Conservation (phyloP, 192 early-diverging fungal genomes). For the Pilobolus umbonatus region DNA sequence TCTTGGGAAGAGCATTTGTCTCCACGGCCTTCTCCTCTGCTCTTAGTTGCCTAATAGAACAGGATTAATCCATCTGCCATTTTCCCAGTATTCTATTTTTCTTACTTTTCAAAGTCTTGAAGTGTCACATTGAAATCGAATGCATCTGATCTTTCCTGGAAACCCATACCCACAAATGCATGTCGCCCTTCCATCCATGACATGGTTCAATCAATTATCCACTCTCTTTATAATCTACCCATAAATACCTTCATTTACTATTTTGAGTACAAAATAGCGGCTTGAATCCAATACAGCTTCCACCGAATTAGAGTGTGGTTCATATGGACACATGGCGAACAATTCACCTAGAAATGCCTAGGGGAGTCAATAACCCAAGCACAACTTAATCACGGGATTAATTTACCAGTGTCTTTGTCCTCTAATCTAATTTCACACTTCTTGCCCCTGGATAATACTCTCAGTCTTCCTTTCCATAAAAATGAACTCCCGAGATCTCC, state of each 20-base stretch:
- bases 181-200: slow-evolving; percentile 49
- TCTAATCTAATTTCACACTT: slow-evolving; percentile 73
- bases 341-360: slow-evolving; percentile 55
- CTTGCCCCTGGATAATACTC: slow-evolving; percentile 63
- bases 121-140: slow-evolving; percentile 92
- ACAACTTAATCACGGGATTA: neutral
- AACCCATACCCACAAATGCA: slow-evolving; percentile 84
- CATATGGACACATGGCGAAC: slow-evolving; percentile 76
- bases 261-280: slow-evolving; percentile 82
- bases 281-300: slow-evolving; percentile 80
- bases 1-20: slow-evolving; percentile 44
- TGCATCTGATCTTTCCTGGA: slow-evolving; percentile 71
- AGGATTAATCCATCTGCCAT: too few relatives aligned
- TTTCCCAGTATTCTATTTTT: neutral
- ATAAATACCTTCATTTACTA: slow-evolving; percentile 56
- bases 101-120: slow-evolving; percentile 74
- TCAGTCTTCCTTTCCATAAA: slow-evolving; percentile 75
- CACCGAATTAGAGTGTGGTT: slow-evolving; percentile 59
- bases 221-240: neutral
- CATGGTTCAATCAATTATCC: neutral
- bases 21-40: slow-evolving; percentile 40
- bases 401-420: slow-evolving; percentile 47
- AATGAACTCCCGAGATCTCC: slow-evolving; percentile 60
- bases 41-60: slow-evolving; percentile 39
- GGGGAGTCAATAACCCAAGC: neutral